Conservation (phyloP, 2,329 filamentous ascomycete species). For the Cladosporium velox region DNA sequence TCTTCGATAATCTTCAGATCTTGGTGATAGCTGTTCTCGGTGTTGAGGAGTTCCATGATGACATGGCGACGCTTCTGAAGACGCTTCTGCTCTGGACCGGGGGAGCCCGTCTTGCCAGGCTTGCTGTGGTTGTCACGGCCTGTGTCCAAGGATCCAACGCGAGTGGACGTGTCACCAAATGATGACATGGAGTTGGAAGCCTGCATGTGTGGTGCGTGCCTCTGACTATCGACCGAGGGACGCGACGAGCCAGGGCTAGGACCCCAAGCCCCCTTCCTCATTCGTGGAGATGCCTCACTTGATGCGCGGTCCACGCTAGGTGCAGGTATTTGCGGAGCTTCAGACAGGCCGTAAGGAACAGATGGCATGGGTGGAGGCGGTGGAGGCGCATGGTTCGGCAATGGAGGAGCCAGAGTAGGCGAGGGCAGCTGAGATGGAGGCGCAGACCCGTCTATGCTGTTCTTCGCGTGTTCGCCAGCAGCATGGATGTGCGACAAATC, state of each 20-base stretch:
- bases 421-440: conserved; percentile 22
- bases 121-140: conserved; percentile 27
- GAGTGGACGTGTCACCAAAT: conserved; percentile 33
- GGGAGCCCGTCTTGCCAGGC: conserved; percentile 29
- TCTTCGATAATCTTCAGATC: conserved; percentile 98
- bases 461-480: conserved; percentile 24
- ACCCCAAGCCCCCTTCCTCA: conserved; percentile 32
- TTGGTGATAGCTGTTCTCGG: conserved; percentile 84
- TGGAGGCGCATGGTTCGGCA: conserved; percentile 50
- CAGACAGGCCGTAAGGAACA: conserved; percentile 30
- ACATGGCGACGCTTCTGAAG: conserved; percentile 79
- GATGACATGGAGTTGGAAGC: conserved; percentile 40
- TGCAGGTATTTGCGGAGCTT: conserved; percentile 27
- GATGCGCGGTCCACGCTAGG: conserved; percentile 32
- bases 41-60: conserved; percentile 90
- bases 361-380: conserved; percentile 43
- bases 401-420: conserved; percentile 38
- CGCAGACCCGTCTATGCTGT: conserved; percentile 7
- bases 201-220: conserved; percentile 28
- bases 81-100: conserved; percentile 59
- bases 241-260: conserved; percentile 33
- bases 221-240: conserved; percentile 37
- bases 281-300: conserved; percentile 34
- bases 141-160: conserved; percentile 32
- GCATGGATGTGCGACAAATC: conserved; percentile 42